phyloP scores from a whole-genome alignment of 495 filamentous ascomycete genomes.

The Neurospora hispaniola region DNA sequence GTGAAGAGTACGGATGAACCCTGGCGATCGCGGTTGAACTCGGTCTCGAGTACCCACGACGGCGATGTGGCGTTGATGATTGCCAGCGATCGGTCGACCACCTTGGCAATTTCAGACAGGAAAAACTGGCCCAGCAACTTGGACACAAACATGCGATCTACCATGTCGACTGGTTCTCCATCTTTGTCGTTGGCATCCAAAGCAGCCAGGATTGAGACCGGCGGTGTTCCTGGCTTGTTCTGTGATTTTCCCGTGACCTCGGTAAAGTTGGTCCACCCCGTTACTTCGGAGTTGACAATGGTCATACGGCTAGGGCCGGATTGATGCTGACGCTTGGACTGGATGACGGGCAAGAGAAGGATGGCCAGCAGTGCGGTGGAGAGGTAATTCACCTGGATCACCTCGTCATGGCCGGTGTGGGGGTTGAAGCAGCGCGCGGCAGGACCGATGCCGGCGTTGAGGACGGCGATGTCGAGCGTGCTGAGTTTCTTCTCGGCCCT shows the following conservation, averaged over 20 bases:
- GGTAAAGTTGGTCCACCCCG: background rate
- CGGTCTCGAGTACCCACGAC: conserved; percentile 26
- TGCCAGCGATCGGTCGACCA: conserved; percentile 25
- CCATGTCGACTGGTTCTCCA: background rate
- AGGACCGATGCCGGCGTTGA: conserved; percentile 36
- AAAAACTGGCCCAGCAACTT: conserved; percentile 33
- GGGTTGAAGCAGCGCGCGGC: conserved; percentile 7
- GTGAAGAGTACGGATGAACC: conserved; percentile 4
- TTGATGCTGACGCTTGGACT: conserved; percentile 10
- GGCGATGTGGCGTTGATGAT: conserved; percentile 35
- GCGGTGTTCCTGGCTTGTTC: background rate
- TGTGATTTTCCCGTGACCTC: background rate
- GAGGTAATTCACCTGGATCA: conserved; percentile 43
- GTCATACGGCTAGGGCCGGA: conserved; percentile 2
- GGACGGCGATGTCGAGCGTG: conserved; percentile 35
- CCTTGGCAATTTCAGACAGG: conserved; percentile 16
- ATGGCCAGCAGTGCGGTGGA: conserved; percentile 33
- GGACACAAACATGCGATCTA: conserved; percentile 21
- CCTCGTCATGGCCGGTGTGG: conserved; percentile 28
- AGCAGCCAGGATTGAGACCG: conserved; percentile 22
- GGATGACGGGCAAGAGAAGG: conserved; percentile 24
- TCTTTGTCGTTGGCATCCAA: conserved; percentile 22
- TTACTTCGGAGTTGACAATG: conserved; percentile 6
- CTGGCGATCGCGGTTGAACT: conserved; percentile 22
- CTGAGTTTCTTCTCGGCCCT: conserved; percentile 20